Percentiles rank a stretch among this genome's conserved stretches.
phyloP scores from a whole-genome alignment of 1,139 yeast species.

The Taphrina sp. region DNA sequence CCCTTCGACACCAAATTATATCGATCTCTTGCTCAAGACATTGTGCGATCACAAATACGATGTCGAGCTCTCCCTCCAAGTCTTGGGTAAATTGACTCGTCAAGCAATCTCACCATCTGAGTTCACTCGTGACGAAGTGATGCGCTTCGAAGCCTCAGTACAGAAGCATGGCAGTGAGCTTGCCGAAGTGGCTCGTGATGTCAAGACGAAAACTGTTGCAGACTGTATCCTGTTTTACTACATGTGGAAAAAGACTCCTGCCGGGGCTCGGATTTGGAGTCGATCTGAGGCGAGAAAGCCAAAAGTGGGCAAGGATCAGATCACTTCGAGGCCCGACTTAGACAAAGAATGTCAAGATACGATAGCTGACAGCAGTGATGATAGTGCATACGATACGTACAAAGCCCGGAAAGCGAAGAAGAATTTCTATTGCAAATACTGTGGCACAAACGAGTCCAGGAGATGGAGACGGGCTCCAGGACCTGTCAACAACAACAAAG shows the following conservation, averaged over 20 bases:
- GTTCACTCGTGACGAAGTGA: conserved; percentile 60
- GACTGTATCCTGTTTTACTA: conserved; percentile 84
- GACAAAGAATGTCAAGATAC: conserved; percentile 50
- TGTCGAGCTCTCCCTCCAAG: conserved; percentile 45
- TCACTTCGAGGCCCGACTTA: conserved; percentile 34
- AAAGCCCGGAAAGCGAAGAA: conserved; percentile 49
- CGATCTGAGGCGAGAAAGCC: conserved; percentile 69
- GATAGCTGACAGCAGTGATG: conserved; percentile 67
- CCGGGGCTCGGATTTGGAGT: conserved; percentile 80
- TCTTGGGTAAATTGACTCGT: conserved; percentile 52
- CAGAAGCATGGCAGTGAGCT: conserved; percentile 73
- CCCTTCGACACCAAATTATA: conserved; percentile 65
- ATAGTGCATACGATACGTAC: conserved; percentile 61
- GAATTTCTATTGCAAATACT: conserved; percentile 61
- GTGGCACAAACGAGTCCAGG: conserved; percentile 54
- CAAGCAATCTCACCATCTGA: conserved; percentile 71
- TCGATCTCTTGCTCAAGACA: conserved; percentile 65
- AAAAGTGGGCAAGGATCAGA: conserved; percentile 47
- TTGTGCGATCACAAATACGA: conserved; percentile 54
- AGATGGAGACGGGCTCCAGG: conserved; percentile 79
- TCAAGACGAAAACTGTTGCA: conserved; percentile 65
- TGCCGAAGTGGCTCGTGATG: conserved; percentile 66
- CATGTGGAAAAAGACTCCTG: conserved; percentile 81
- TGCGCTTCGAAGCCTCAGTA: conserved; percentile 73
- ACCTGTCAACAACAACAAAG: conserved; percentile 46